Evolutionary conservation across 306 rosid species (phyloP).

Genomic region (Pueraria montana): DNA sequence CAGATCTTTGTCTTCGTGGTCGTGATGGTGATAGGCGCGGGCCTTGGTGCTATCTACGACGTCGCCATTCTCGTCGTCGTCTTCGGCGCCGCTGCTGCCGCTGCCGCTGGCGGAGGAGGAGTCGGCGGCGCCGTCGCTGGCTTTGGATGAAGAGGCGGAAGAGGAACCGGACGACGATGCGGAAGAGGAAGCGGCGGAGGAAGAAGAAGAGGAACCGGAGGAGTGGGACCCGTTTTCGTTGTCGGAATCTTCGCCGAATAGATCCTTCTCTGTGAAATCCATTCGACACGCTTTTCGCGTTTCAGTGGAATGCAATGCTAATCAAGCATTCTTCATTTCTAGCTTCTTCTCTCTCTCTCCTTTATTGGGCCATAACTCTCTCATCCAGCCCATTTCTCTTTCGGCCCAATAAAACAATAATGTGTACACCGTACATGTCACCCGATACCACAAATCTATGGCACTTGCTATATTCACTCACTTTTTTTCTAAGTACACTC

Average conservation of each 20-base stretch:
- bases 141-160: constrained; percentile 73
- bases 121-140: constrained; percentile 63
- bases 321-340: background rate
- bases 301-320: background rate
- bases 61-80: constrained; percentile 71
- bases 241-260: constrained; percentile 81
- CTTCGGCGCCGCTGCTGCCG: constrained; percentile 54
- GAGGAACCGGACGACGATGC: constrained; percentile 72
- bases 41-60: constrained; percentile 53
- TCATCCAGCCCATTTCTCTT: background rate
- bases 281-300: constrained; percentile 38
- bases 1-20: constrained; percentile 76
- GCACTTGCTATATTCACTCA: too few relatives aligned
- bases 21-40: background rate
- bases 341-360: background rate
- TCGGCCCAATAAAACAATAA: background rate
- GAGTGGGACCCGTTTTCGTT: constrained; percentile 69
- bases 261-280: constrained; percentile 82
- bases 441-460: too few relatives aligned
- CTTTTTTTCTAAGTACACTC: too few relatives aligned
- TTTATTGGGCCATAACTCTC: background rate
- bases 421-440: too few relatives aligned
- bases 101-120: constrained; percentile 66
- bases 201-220: constrained; percentile 68
- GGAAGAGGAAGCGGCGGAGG: constrained; percentile 59